Percentiles rank a stretch among this genome's conserved stretches.
Evolutionary conservation across 257 asterid species (phyloP).

Genomic region (Cordia subcordata): DNA sequence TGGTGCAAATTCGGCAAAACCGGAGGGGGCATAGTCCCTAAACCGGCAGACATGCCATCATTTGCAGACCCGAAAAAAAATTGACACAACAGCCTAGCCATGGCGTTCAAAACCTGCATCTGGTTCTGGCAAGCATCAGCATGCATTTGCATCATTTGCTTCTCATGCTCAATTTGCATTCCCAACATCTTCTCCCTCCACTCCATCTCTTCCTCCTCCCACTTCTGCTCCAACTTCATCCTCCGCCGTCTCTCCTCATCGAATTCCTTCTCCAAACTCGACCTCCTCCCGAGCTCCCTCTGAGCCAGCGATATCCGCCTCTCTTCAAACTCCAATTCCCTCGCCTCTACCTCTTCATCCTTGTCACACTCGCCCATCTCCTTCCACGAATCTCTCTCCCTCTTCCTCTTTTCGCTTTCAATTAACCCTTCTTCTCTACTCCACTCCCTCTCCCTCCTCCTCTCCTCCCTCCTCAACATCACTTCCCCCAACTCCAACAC

Average conservation of each 20-base stretch:
- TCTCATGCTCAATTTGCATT: constrained; percentile 89
- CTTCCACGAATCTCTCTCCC: constrained; percentile 62
- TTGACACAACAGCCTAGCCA: constrained; percentile 69
- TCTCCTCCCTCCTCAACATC: constrained; percentile 63
- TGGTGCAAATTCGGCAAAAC: constrained; percentile 80
- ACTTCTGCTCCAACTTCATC: constrained; percentile 72
- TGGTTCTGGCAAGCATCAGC: constrained; percentile 90
- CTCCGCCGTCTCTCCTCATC: constrained; percentile 65
- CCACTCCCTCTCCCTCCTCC: constrained; percentile 47
- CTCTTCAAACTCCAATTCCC: constrained; percentile 53
- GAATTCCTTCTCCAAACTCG: constrained; percentile 52
- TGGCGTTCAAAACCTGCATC: constrained; percentile 63
- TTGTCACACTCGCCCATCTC: constrained; percentile 37
- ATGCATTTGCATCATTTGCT: constrained; percentile 90
- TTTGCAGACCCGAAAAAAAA: constrained; percentile 58
- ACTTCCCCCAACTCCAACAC: constrained; percentile 60
- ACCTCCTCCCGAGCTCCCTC: constrained; percentile 58
- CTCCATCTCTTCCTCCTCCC: constrained; percentile 81
- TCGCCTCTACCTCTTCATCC: constrained; percentile 35
- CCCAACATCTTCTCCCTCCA: constrained; percentile 83
- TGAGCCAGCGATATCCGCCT: constrained; percentile 46
- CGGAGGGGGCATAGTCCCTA: constrained; percentile 66
- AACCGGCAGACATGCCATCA: constrained; percentile 59
- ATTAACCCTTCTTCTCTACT: constrained; percentile 33
- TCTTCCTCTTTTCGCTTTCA: constrained; percentile 53